phyloP scores from a whole-genome alignment of 495 filamentous ascomycete genomes.

The Podospora anserina region DNA sequence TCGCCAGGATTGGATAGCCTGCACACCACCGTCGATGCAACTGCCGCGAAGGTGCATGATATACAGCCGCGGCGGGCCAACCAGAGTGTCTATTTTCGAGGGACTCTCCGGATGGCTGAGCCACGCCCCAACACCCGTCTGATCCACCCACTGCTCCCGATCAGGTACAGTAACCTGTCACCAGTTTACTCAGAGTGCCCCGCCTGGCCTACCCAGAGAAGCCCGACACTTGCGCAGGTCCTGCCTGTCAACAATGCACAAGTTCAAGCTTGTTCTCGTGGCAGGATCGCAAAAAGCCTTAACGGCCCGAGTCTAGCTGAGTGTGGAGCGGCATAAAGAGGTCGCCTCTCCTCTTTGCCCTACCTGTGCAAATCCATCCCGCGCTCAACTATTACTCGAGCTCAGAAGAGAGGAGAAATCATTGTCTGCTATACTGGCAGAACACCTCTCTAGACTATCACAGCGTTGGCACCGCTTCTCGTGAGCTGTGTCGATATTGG shows the following conservation, averaged over 20 bases:
- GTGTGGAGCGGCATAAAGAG: neutral
- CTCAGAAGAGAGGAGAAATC: too few relatives aligned
- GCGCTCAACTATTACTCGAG: too few relatives aligned
- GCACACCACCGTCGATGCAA: constrained; percentile 23
- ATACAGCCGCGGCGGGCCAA: constrained; percentile 20
- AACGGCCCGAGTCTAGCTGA: neutral
- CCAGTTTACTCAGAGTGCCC: neutral
- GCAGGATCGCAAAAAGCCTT: neutral
- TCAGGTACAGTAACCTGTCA: constrained; percentile 15
- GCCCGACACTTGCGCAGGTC: neutral
- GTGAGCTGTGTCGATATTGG: neutral
- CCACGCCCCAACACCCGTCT: constrained; percentile 19
- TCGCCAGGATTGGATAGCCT: neutral
- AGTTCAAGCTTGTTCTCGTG: neutral
- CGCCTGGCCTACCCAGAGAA: neutral
- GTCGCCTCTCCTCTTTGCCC: neutral
- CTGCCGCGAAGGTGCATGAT: constrained; percentile 25
- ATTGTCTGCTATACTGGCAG: too few relatives aligned
- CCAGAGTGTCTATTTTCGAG: constrained; percentile 10
- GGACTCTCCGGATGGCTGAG: constrained; percentile 22
- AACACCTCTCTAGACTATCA: neutral
- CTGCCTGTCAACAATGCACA: neutral
- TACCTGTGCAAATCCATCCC: neutral
- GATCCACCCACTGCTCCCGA: constrained; percentile 5
- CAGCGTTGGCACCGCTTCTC: neutral